Percentiles rank a stretch among this genome's conserved stretches.
phyloP scores from a whole-genome alignment of 1,284 basidiomycete species.

The Coniophora puteana region DNA sequence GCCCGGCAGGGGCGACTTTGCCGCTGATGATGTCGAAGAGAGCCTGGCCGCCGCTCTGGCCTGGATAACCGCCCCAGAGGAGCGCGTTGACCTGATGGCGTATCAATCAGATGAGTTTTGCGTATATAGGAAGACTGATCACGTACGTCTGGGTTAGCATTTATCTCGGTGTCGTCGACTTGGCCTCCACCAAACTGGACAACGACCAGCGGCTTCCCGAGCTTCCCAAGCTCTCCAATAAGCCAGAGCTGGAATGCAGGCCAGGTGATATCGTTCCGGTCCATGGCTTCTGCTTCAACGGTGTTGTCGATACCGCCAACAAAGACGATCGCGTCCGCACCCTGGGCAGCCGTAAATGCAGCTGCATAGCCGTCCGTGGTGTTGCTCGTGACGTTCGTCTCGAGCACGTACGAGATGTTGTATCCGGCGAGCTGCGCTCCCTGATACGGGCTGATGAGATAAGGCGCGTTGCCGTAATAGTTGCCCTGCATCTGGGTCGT shows the following conservation, averaged over 20 bases:
- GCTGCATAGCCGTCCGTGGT: conserved; percentile 47
- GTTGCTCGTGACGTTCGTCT: conserved; percentile 38
- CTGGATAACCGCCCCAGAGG: conserved; percentile 43
- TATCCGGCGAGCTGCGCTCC: conserved; percentile 45
- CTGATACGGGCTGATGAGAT: conserved; percentile 49
- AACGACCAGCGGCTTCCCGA: conserved; percentile 49
- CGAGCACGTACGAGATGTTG: conserved; percentile 37
- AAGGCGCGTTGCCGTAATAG: conserved; percentile 49
- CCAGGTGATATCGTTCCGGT: conserved; percentile 51
- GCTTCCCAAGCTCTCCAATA: conserved; percentile 36
- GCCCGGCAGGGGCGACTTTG: conserved; percentile 48
- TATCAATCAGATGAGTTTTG: background rate
- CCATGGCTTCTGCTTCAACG: conserved; percentile 47
- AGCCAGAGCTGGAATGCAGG: conserved; percentile 52
- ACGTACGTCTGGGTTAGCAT: conserved; percentile 39
- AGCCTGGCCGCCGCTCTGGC: conserved; percentile 39
- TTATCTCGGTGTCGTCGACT: conserved; percentile 44
- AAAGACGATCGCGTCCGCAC: conserved; percentile 56
- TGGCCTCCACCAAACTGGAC: conserved; percentile 56
- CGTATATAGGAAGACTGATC: conserved; percentile 1
- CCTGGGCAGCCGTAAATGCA: conserved; percentile 59
- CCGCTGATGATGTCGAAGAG: conserved; percentile 48
- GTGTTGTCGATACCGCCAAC: conserved; percentile 55
- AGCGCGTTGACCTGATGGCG: conserved; percentile 46
- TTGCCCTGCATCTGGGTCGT: conserved; percentile 55